phyloP scores from a whole-genome alignment of 495 filamentous ascomycete species.

The Aspergillus campestris region DNA sequence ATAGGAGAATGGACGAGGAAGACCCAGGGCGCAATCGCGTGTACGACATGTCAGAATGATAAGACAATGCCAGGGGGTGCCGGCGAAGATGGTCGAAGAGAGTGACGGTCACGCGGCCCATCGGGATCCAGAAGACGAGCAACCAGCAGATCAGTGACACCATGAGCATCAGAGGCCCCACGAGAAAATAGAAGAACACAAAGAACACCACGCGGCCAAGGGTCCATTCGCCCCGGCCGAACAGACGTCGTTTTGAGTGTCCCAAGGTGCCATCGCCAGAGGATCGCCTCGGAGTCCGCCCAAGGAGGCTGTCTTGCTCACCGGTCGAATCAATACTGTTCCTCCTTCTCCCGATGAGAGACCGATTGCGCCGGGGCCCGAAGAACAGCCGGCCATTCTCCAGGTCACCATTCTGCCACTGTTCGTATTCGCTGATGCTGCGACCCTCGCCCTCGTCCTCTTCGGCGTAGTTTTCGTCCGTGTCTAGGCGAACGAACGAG shows the following conservation, averaged over 20 bases:
- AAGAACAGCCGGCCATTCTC: constrained; percentile 96
- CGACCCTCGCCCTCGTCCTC: constrained; percentile 98
- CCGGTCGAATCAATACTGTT: constrained; percentile 80
- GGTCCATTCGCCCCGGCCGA: constrained; percentile 94
- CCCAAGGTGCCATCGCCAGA: constrained; percentile 39
- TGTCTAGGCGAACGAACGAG: constrained; percentile 85
- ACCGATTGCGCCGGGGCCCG: constrained; percentile 68
- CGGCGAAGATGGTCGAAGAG: constrained; percentile 86
- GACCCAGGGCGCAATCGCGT: constrained; percentile 58
- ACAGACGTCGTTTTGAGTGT: constrained; percentile 77
- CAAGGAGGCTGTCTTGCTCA: constrained; percentile 85
- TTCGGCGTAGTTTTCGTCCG: constrained; percentile 88
- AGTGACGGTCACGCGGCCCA: constrained; percentile 90
- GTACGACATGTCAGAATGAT: constrained; percentile 76
- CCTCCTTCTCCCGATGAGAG: constrained; percentile 80
- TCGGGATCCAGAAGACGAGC: constrained; percentile 94
- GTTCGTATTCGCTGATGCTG: constrained; percentile 98
- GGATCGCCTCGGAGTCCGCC: constrained; percentile 49
- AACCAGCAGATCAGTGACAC: constrained; percentile 90
- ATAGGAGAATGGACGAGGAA: constrained; percentile 82
- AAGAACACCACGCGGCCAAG: constrained; percentile 92
- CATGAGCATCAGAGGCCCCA: constrained; percentile 80
- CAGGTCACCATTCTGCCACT: constrained; percentile 96
- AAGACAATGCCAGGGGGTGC: constrained; percentile 86
- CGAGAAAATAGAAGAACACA: constrained; percentile 87